A percentile compares a stretch with the other conserved stretches of the same genome.
Evolutionary conservation across 148 eudicot genomes (phyloP).

Genomic region (Simmondsia chinensis): DNA sequence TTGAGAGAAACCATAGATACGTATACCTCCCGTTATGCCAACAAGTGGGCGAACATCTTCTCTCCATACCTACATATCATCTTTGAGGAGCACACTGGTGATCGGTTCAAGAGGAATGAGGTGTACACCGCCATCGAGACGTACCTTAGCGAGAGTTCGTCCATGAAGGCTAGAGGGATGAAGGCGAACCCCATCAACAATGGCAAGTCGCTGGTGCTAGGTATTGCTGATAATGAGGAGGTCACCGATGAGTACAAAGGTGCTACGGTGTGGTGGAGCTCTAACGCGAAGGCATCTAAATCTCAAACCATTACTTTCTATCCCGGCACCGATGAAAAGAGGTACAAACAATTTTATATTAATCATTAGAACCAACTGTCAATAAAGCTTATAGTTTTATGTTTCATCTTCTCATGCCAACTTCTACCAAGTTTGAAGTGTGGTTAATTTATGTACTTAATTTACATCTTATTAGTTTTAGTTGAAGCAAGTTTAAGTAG

Average conservation of each 20-base stretch:
- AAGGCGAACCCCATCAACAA: too few species aligned
- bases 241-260: conserved; percentile 12
- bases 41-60: neutral
- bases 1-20: neutral
- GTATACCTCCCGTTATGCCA: neutral
- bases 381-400: too few species aligned
- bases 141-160: too few species aligned
- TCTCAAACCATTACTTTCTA: too few species aligned
- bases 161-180: too few species aligned
- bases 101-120: neutral
- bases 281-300: neutral
- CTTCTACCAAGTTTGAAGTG: too few species aligned
- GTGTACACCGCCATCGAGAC: conserved; percentile 8
- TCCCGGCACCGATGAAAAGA: conserved; percentile 6
- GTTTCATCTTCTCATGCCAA: too few species aligned
- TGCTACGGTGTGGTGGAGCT: conserved; percentile 10
- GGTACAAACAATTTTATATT: too few species aligned
- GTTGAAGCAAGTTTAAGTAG: too few species aligned
- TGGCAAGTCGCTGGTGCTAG: conserved; percentile 8
- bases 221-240: conserved; percentile 18
- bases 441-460: too few species aligned
- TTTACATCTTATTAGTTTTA: too few species aligned
- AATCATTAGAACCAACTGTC: too few species aligned
- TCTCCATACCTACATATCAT: conserved; percentile 3
- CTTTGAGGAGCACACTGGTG: neutral